Percentiles rank a stretch among this genome's conserved stretches.
These are phyloP conservation scores for Pseudoneurospora amorphoporcata DNA, from an alignment of 495 filamentous ascomycete genomes.

Conservation along the genomic window DNA sequence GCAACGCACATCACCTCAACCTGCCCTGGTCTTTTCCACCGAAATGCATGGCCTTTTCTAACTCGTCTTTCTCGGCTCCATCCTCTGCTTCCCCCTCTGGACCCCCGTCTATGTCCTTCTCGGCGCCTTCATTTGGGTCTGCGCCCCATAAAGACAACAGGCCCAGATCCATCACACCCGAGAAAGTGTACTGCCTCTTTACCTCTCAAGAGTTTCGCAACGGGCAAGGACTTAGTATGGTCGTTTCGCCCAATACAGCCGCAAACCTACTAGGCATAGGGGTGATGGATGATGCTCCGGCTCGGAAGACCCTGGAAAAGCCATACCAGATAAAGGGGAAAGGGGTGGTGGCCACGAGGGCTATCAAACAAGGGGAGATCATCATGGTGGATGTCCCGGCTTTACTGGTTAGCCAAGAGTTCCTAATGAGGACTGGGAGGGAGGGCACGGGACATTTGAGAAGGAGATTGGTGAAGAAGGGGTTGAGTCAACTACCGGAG, in stretches of 20 bases:
- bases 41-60: constrained; percentile 1
- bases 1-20: not conserved
- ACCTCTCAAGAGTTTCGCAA: constrained; percentile 21
- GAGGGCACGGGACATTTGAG: constrained; percentile 16
- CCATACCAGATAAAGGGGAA: constrained; percentile 16
- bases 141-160: not conserved
- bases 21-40: constrained; percentile 11
- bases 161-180: not conserved
- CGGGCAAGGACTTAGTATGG: constrained; percentile 20
- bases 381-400: constrained; percentile 31
- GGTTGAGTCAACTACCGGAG: constrained; percentile 24
- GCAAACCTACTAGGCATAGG: constrained; percentile 19
- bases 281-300: constrained; percentile 19
- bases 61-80: not conserved
- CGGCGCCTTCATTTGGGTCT: too few species aligned
- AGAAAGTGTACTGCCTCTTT: constrained; percentile 24
- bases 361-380: constrained; percentile 25
- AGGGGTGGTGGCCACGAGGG: constrained; percentile 24
- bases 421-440: constrained; percentile 11
- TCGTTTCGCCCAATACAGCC: constrained; percentile 16
- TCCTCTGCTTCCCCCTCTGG: not conserved
- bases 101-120: too few species aligned
- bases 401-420: constrained; percentile 22
- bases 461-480: constrained; percentile 22
- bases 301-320: too few species aligned